Evolutionary conservation across 495 filamentous ascomycete species (phyloP).

Genomic region (Apodospora peruviana): DNA sequence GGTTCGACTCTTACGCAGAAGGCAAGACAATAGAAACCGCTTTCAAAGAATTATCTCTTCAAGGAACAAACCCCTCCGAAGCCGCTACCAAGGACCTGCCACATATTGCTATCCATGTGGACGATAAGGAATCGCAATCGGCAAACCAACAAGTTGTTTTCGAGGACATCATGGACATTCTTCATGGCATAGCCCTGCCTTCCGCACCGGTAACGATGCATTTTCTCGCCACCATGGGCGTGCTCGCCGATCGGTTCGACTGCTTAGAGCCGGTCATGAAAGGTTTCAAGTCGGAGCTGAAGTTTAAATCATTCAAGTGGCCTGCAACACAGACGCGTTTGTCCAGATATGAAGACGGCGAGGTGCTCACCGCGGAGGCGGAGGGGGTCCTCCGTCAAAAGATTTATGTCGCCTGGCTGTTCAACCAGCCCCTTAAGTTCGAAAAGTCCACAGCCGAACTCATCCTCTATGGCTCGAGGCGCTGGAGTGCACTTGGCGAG

Average conservation of each 20-base stretch:
- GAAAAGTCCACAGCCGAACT: conserved; percentile 51
- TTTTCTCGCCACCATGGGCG: conserved; percentile 55
- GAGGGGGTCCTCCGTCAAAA: conserved; percentile 60
- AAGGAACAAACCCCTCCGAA: conserved; percentile 36
- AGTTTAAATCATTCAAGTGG: conserved; percentile 41
- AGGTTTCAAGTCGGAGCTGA: conserved; percentile 33
- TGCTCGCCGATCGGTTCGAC: conserved; percentile 64
- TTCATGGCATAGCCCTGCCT: conserved; percentile 44
- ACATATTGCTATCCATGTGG: conserved; percentile 48
- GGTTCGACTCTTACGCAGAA: conserved; percentile 45
- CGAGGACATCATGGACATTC: conserved; percentile 50
- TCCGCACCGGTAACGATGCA: conserved; percentile 38
- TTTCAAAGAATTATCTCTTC: conserved; percentile 35
- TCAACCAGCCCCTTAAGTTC: conserved; percentile 51
- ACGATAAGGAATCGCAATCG: conserved; percentile 52
- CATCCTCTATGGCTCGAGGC: conserved; percentile 59
- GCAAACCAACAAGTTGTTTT: conserved; percentile 44
- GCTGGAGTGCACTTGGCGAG: conserved; percentile 48
- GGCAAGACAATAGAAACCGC: conserved; percentile 38
- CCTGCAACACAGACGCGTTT: conserved; percentile 32
- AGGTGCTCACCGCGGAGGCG: conserved; percentile 21
- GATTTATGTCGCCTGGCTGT: conserved; percentile 54
- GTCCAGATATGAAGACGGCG: conserved; percentile 32
- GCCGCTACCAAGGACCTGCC: conserved; percentile 47
- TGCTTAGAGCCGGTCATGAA: conserved; percentile 40